These are phyloP conservation scores for Pseudonitzschia pungens DNA, from an alignment of 108 stramenopile genomes.

Conservation along the genomic window DNA sequence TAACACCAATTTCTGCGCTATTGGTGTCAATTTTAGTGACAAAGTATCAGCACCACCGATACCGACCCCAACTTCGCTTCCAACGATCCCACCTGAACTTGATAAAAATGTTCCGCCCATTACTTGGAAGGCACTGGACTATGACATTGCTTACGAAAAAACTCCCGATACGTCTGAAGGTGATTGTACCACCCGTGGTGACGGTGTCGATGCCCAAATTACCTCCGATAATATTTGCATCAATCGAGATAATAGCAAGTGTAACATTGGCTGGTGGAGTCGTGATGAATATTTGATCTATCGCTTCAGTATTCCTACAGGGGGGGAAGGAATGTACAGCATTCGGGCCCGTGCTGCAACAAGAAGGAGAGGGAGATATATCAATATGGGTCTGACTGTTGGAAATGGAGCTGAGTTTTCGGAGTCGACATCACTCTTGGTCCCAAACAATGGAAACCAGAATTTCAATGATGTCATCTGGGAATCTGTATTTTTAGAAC, in stretches of 20 bases:
- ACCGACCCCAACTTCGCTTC: background rate
- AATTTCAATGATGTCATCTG: background rate
- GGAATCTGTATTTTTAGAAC: background rate
- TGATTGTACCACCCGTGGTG: background rate
- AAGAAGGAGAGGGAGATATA: background rate
- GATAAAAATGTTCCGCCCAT: background rate
- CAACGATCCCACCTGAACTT: background rate
- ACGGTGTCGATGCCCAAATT: slow-evolving; percentile 11
- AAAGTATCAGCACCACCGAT: background rate
- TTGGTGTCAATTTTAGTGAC: background rate
- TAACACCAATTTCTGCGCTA: slow-evolving; percentile 10
- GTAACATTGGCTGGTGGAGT: slow-evolving; percentile 8
- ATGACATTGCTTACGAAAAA: background rate
- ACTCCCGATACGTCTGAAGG: slow-evolving; percentile 6
- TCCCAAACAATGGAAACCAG: background rate
- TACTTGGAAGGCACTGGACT: slow-evolving; percentile 17
- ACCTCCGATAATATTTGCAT: background rate
- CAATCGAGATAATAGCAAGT: background rate
- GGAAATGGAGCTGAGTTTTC: background rate
- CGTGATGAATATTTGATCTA: slow-evolving; percentile 6
- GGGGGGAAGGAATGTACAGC: background rate
- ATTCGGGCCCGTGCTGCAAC: slow-evolving; percentile 13
- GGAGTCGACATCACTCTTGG: background rate
- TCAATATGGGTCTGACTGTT: background rate
- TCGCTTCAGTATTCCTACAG: background rate